These are phyloP conservation scores for Vitis cinerea DNA, from an alignment of 164 flowering plant genomes.

Conservation along the genomic window DNA sequence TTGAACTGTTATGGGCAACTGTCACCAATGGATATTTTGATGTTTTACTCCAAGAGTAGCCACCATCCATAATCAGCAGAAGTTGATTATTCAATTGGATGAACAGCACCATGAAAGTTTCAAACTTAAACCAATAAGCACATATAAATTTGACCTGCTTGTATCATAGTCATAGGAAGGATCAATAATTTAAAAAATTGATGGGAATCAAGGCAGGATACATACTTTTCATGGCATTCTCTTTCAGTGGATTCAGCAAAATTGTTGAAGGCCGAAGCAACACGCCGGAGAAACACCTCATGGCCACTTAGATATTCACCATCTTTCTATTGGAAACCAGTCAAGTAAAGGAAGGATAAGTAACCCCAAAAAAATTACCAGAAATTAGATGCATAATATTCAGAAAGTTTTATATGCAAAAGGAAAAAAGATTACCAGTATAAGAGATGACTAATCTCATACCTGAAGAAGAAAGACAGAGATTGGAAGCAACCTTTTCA, in stretches of 20 bases:
- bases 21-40: not conserved
- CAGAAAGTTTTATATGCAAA: not conserved
- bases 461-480: slow-evolving; percentile 94
- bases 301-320: slow-evolving; percentile 92
- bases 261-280: slow-evolving; percentile 77
- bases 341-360: not conserved
- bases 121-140: not conserved
- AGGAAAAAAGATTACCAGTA: not conserved
- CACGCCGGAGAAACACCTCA: slow-evolving; percentile 88
- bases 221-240: slow-evolving; percentile 83
- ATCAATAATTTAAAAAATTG: not conserved
- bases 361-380: slow-evolving; percentile 4
- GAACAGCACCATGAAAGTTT: not conserved
- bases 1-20: not conserved
- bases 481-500: slow-evolving; percentile 91
- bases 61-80: not conserved
- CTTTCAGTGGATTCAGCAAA: slow-evolving; percentile 89
- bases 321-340: slow-evolving; percentile 67
- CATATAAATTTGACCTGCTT: too few species aligned
- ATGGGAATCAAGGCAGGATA: slow-evolving; percentile 5
- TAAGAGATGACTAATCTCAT: slow-evolving; percentile 2
- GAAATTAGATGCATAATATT: not conserved
- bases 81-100: not conserved
- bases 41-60: not conserved
- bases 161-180: not conserved